Base-by-base conservation (phyloP, 2,329 filamentous ascomycete species). In the Magnaporthiopsis incrustans region DNA sequence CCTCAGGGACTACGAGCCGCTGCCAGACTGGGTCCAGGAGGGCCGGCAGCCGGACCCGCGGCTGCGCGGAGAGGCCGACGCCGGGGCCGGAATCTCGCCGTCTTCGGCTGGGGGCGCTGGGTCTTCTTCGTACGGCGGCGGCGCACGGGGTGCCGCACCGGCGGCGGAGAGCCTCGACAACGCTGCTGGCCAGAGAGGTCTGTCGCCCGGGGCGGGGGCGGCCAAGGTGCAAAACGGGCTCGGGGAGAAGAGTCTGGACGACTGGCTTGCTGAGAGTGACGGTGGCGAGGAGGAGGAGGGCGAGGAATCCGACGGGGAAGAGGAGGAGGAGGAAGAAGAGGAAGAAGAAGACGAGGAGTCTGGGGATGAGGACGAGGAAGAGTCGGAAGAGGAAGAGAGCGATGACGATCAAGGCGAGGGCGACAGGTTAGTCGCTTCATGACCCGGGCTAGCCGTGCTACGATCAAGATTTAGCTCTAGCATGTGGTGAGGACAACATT, bases 1-100 rank as follows among this genome's bases (percentile, higher is more conserved):
- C 0, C 77, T 97, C 12, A 82, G 82, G 60, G 94, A 93, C 4
- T 97, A 97, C 70, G 86, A 90, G 69, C 74, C 84, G 25, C 76
- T 99, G 26, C 93, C 95, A 0, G 84, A 89, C 30, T 98, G 95
- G 95, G 92, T 98, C 0, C 79, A 85, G 68, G 82, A 85, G 5
- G 94, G 92, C 1, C 76, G 85, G 25, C 92, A 98, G 74, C 95
- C 95, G 0, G 89, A 96, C 73, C 80, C 88, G 1, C 82, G 79
- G 60, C 78, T 97, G 50, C 83, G 94, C 8, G 82, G 82, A 58
- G 73, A 74, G 64, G 63, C 73, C 66, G 62, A 75, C 68, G 64
- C 71, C 64, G 38, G 71, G 67, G 44, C 22, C 18, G 44, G 44
- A n/a, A 22, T 14, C n/a, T 53, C 44, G 44, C 44, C 44, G 15